Evolutionary conservation across 805 yeast genomes (phyloP), one percentile per base, ranked within the genome.

Genomic region (Ogataea methanolica): DNA sequence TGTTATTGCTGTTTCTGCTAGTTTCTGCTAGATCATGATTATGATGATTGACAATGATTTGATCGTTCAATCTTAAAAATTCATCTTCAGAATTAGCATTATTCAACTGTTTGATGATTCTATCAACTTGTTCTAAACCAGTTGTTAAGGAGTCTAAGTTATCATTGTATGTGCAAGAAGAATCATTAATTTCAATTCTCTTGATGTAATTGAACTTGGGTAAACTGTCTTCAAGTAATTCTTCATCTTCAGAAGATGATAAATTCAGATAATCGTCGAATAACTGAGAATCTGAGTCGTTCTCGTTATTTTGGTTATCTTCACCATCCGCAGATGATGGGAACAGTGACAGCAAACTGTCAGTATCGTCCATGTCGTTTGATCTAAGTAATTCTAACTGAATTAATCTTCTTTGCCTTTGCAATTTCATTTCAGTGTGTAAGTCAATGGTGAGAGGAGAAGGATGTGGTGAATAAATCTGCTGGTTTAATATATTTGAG

Each of bases 91-190:
- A 33, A 36, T 46, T 42, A 21, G 45, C 38, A 42, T 47, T 46
- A 14, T 49, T 53, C 34, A 56, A 45, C 41, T 60, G 67, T 16
- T 49, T 56, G 15, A 62, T 61, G 40, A 62, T 52, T 34, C 59
- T 53, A 48, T 62, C 67, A 40, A 62, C 67, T 23, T 60, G 59
- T 43, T 61, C 67, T 23, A 59, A 51, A 12, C 66, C 67, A 8
- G 65, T 62, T 15, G 60, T 51, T 36, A 55, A 29, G n/a, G 55
- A 51, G 36, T 52, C 54, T 41, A 56, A 42, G 35, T 46, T 47
- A 23, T 45, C 41, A 29, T 36, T 33, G 9, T 43, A 19, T 8
- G 39, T 26, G 33, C 49, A 44, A 14, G 42, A 17, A 23, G 31
- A 29, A 33, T 38, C 44, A 31, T 26, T 19, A 26, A 43, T 38